Percentiles rank a stretch among this genome's conserved stretches.
These are phyloP conservation scores for Verbena officinalis DNA, from an alignment of 257 asterid species.

Conservation along the genomic window DNA sequence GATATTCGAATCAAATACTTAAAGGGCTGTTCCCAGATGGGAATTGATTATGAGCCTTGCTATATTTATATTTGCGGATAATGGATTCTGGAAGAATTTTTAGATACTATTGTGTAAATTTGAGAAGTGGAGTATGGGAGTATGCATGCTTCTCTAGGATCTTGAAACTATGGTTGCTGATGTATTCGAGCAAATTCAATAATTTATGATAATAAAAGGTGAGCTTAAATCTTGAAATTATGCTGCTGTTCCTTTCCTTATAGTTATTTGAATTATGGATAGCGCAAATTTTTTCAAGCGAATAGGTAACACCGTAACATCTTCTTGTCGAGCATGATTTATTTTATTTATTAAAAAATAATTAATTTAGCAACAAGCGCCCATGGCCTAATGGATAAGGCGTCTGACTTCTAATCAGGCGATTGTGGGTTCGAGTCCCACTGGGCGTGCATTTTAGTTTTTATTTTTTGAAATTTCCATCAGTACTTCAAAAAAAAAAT, in stretches of 20 bases:
- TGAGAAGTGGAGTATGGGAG: conserved; percentile 17
- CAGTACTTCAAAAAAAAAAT: no score
- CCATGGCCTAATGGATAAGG: conserved; percentile 99
- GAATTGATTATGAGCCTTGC: not conserved
- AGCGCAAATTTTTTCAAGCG: no score
- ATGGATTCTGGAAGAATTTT: conserved; percentile 13
- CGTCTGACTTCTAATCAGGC: conserved; percentile 99
- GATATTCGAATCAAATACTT: not conserved
- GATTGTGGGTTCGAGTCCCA: conserved; percentile 99
- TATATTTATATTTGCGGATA: conserved; percentile 7
- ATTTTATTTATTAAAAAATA: no score
- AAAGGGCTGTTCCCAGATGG: conserved; percentile 2
- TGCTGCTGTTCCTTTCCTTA: no score
- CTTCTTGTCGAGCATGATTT: no score
- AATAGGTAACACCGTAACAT: no score
- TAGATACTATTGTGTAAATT: conserved; percentile 6
- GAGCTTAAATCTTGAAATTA: no score
- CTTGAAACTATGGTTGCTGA: not conserved
- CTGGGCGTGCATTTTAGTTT: conserved; percentile 68
- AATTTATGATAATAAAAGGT: not conserved
- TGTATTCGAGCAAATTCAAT: not conserved
- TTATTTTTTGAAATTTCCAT: no score
- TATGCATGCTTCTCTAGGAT: not conserved
- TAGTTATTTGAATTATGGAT: no score
- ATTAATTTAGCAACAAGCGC: conserved; percentile 43